Base-by-base conservation (phyloP, 139 green algal species). In the Tetradesmus obliquus region DNA sequence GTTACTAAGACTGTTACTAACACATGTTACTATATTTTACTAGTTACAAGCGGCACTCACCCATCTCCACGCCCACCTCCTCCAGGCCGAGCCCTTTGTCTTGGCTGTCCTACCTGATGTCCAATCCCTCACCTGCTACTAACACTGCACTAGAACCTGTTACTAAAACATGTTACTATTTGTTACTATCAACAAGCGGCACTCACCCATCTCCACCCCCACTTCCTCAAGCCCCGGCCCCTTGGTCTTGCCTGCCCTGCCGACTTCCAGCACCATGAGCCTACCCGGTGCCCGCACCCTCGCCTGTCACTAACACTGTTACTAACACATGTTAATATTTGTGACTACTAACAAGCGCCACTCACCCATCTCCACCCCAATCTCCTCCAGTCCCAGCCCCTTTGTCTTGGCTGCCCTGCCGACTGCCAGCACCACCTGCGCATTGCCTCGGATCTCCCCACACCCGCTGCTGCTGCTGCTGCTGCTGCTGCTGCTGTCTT, bases 221-320 rank as follows among this genome's bases (percentile, higher is more conserved):
- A n/a, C n/a, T n/a, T n/a, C 82, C 53, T 98, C 96, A n/a, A 98
- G 92, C n/a, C 96, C 95, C 17, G 97, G 79, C 4, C 88, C 86
- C 54, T 95, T 90, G 12, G 94, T 96, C 62, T 96, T 96, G 32
- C 97, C 97, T 69, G 94, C 95, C 53, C 97, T 90, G 3, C 97
- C 97, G 6, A 97, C 98, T 1, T 97, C 97, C 89, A 98, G 96
- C 95, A 99, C 96, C 54, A 99, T n/a, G n/a, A n/a, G n/a, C n/a
- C n/a, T n/a, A n/a, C n/a, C n/a, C n/a, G n/a, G n/a, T n/a, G n/a
- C n/a, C n/a, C n/a, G n/a, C n/a, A n/a, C n/a, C n/a, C n/a, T n/a
- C n/a, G n/a, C n/a, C n/a, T n/a, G n/a, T n/a, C n/a, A n/a, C 32
- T 45, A 45, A 45, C 32, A 45, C 32, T 45, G 32, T 45, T 45